phyloP scores from a whole-genome alignment of 805 yeast genomes.

The Candida caryicola region DNA sequence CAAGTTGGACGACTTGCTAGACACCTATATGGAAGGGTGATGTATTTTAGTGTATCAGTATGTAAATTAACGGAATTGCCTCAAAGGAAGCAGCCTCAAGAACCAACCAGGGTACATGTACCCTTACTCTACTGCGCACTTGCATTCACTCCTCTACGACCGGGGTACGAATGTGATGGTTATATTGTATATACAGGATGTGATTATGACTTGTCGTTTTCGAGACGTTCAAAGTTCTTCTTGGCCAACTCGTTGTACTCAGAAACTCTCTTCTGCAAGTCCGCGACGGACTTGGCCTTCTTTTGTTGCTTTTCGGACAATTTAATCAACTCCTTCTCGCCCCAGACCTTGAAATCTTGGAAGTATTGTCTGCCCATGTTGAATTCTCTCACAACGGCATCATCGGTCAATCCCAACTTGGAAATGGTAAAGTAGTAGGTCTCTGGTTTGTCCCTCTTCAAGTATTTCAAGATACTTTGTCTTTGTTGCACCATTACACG shows the following conservation, averaged over 20 bases:
- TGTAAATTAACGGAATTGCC: constrained; percentile 4
- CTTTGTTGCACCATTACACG: constrained; percentile 87
- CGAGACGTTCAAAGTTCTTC: constrained; percentile 26
- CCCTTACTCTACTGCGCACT: no score
- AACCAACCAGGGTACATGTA: no score
- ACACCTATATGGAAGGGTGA: constrained; percentile 8
- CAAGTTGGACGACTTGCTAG: constrained; percentile 23
- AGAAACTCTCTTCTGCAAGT: constrained; percentile 40
- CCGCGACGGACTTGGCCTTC: constrained; percentile 21
- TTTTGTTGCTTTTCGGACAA: constrained; percentile 25
- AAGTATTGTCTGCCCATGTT: constrained; percentile 73
- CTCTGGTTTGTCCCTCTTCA: constrained; percentile 77
- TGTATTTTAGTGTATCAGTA: constrained; percentile 2
- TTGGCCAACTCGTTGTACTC: constrained; percentile 39
- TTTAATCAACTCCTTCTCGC: constrained; percentile 65
- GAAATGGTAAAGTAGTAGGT: constrained; percentile 82
- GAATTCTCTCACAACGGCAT: constrained; percentile 74
- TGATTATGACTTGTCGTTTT: constrained; percentile 2
- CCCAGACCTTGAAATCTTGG: constrained; percentile 77
- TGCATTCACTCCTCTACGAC: no score
- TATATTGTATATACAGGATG: constrained; percentile 4
- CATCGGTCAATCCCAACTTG: constrained; percentile 84
- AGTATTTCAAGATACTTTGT: constrained; percentile 76
- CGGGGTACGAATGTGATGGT: no score
- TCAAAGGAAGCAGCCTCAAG: no score